Evolutionary conservation across 2,329 filamentous ascomycete species (phyloP).

Genomic region (Metarhizium sp.): DNA sequence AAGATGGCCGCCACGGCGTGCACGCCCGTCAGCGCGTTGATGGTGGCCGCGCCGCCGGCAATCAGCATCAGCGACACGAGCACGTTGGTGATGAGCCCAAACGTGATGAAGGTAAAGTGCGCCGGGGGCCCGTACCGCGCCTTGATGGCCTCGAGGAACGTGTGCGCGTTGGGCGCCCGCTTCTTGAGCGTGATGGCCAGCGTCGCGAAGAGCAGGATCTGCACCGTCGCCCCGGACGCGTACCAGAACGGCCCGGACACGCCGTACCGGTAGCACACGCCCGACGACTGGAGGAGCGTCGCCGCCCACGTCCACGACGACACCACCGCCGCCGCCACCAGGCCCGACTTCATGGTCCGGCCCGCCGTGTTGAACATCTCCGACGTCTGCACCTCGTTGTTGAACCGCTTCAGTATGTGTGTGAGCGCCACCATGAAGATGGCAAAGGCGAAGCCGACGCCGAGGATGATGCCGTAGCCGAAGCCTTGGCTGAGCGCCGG

Average conservation of each 20-base stretch:
- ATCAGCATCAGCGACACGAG: conserved; percentile 84
- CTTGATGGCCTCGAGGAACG: conserved; percentile 72
- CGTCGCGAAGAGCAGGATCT: conserved; percentile 83
- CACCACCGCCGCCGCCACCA: conserved; percentile 84
- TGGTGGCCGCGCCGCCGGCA: conserved; percentile 63
- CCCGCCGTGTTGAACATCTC: conserved; percentile 91
- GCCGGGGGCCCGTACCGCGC: conserved; percentile 65
- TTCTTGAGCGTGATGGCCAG: conserved; percentile 85
- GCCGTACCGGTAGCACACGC: conserved; percentile 76
- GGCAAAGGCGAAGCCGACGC: conserved; percentile 64
- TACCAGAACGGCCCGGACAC: conserved; percentile 54
- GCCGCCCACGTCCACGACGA: conserved; percentile 92
- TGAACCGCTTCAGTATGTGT: conserved; percentile 54
- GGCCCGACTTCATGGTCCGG: conserved; percentile 77
- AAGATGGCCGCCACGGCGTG: conserved; percentile 61
- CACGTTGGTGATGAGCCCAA: conserved; percentile 77
- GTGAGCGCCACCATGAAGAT: conserved; percentile 68
- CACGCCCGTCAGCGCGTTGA: conserved; percentile 31
- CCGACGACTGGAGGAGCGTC: conserved; percentile 67
- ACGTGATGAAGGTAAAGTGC: conserved; percentile 72
- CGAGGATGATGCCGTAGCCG: conserved; percentile 71
- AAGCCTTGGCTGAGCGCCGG: conserved; percentile 48
- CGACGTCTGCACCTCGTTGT: conserved; percentile 69
- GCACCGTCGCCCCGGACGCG: conserved; percentile 65
- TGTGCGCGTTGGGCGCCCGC: conserved; percentile 78